Conservation (phyloP, 2,329 filamentous ascomycete genomes). For the Epichloe gansuensis region DNA sequence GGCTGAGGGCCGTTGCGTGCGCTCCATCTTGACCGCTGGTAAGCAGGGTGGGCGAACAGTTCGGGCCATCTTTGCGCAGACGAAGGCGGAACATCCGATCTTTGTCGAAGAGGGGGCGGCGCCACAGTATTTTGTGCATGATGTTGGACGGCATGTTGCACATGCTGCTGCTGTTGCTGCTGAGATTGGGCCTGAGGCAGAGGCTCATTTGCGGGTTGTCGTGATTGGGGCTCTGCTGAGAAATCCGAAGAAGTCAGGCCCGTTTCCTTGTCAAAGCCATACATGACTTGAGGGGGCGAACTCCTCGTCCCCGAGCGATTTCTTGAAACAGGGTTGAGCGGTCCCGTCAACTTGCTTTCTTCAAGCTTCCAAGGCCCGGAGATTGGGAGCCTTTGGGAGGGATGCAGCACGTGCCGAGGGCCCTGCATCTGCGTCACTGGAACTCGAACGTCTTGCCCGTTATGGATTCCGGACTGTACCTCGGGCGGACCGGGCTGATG, state of each 20-base stretch:
- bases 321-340: constrained; percentile 26
- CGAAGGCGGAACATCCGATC: constrained; percentile 34
- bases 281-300: constrained; percentile 20
- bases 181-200: neutral
- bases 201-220: neutral
- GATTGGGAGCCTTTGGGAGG: constrained; percentile 29
- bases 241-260: constrained; percentile 18
- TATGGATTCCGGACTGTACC: neutral
- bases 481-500: neutral
- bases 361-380: constrained; percentile 40
- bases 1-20: constrained; percentile 9
- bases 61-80: constrained; percentile 37
- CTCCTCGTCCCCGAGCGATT: constrained; percentile 21
- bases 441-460: neutral
- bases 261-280: constrained; percentile 41
- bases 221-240: constrained; percentile 12
- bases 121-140: neutral
- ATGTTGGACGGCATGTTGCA: neutral
- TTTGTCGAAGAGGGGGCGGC: neutral
- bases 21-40: constrained; percentile 2
- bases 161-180: neutral
- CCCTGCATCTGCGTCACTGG: neutral
- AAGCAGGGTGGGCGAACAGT: constrained; percentile 25
- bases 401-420: constrained; percentile 15
- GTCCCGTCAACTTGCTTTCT: constrained; percentile 41